These are phyloP conservation scores for Oxyria digyna DNA, from an alignment of 148 eudicot species.

Conservation along the genomic window DNA sequence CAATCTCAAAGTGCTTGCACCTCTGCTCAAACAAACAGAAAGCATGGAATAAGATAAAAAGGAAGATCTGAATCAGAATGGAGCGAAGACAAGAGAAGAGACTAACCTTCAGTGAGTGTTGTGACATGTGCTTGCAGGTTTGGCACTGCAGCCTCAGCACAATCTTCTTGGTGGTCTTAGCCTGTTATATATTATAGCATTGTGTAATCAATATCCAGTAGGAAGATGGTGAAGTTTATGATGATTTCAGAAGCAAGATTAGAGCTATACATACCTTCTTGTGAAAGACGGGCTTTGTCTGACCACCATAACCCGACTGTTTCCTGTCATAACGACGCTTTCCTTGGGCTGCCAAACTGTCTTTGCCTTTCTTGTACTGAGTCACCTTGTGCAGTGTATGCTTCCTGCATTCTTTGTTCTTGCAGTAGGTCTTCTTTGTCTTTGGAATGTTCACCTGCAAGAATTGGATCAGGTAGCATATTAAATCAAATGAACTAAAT, in stretches of 20 bases:
- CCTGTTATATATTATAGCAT: constrained; percentile 8
- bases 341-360: constrained; percentile 79
- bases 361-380: constrained; percentile 84
- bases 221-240: background rate
- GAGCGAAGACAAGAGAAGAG: background rate
- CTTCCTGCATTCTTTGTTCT: constrained; percentile 70
- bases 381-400: constrained; percentile 81
- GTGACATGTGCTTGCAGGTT: constrained; percentile 45
- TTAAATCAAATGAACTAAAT: background rate
- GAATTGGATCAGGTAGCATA: background rate
- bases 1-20: constrained; percentile 44
- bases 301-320: constrained; percentile 85
- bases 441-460: constrained; percentile 74
- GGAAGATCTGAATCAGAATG: background rate
- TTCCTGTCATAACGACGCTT: constrained; percentile 82
- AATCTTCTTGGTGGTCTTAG: constrained; percentile 47
- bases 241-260: background rate
- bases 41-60: background rate
- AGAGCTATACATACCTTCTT: constrained; percentile 37
- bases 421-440: constrained; percentile 82
- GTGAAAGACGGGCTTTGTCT: constrained; percentile 85
- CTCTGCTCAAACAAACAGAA: constrained; percentile 14
- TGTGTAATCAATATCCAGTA: too few relatives aligned
- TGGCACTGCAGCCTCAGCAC: constrained; percentile 53
- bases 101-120: constrained; percentile 39